Evolutionary conservation across 306 rosid species (phyloP).

Genomic region (Pachyrhizus erosus): DNA sequence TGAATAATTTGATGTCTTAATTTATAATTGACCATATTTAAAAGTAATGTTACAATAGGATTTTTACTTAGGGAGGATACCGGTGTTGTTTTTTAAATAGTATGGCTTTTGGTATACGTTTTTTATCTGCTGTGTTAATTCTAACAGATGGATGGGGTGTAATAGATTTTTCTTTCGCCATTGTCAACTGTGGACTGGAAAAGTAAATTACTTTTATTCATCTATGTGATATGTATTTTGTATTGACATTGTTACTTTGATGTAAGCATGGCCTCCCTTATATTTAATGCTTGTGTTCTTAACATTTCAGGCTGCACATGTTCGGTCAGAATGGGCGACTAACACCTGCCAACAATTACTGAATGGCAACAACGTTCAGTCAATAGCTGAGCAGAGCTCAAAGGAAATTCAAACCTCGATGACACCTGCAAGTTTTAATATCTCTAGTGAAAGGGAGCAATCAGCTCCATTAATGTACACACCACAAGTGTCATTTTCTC

Average conservation of each 20-base stretch:
- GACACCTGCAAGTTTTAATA: constrained; percentile 57
- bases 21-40: not conserved
- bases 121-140: constrained; percentile 3
- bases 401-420: constrained; percentile 74
- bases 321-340: constrained; percentile 71
- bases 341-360: constrained; percentile 63
- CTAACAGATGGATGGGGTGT: not conserved
- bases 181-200: constrained; percentile 5
- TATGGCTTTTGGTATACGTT: not conserved
- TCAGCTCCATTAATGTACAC: constrained; percentile 83
- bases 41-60: not conserved
- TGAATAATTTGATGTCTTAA: not conserved
- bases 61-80: not conserved
- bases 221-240: not conserved
- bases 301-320: constrained; percentile 76
- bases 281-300: constrained; percentile 15
- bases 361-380: constrained; percentile 54
- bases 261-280: not conserved
- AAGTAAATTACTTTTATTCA: not conserved
- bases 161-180: not conserved
- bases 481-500: constrained; percentile 56
- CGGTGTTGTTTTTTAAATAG: not conserved
- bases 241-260: constrained; percentile 10
- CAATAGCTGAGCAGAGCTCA: constrained; percentile 61
- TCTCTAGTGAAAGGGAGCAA: constrained; percentile 72